phyloP scores from a whole-genome alignment of 805 yeast species.

The Metschnikowia amazonensis region DNA sequence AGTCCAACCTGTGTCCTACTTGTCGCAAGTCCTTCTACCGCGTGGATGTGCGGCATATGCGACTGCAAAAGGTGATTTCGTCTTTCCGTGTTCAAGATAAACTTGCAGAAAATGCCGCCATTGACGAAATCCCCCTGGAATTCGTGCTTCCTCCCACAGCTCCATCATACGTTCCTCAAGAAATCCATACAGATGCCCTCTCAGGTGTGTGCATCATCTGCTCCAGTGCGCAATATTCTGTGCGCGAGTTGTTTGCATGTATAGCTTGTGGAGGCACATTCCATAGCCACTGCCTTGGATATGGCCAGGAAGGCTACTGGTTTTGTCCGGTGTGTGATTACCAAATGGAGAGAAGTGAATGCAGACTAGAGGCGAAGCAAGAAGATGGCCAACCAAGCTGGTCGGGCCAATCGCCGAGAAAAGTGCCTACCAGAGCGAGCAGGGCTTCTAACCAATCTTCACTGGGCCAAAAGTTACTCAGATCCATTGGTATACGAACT shows the following conservation, averaged over 20 bases:
- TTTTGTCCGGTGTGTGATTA: conserved; percentile 51
- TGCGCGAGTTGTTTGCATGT: conserved; percentile 24
- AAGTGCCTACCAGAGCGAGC: too few species aligned
- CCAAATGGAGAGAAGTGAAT: conserved; percentile 27
- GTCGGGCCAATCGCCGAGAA: not conserved
- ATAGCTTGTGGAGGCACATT: conserved; percentile 37
- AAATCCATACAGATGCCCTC: not conserved
- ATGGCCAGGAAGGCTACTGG: conserved; percentile 29
- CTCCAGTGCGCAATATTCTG: conserved; percentile 32
- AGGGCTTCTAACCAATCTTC: not conserved
- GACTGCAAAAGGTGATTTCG: conserved; percentile 9
- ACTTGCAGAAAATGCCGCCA: conserved; percentile 33
- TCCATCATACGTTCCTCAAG: conserved; percentile 1
- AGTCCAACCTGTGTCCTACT: conserved; percentile 59
- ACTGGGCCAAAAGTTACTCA: not conserved
- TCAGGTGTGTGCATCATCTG: conserved; percentile 31
- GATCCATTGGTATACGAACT: not conserved
- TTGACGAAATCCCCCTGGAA: conserved; percentile 35
- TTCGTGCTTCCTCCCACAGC: conserved; percentile 25
- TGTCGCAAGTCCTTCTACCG: conserved; percentile 48
- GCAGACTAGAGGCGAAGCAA: not conserved
- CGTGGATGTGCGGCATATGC: conserved; percentile 27
- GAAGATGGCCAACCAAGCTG: not conserved
- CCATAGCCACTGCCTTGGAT: conserved; percentile 41
- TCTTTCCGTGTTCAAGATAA: conserved; percentile 27